phyloP scores from a whole-genome alignment of 23 red algal genomes.

The Agarophyton chilense region DNA sequence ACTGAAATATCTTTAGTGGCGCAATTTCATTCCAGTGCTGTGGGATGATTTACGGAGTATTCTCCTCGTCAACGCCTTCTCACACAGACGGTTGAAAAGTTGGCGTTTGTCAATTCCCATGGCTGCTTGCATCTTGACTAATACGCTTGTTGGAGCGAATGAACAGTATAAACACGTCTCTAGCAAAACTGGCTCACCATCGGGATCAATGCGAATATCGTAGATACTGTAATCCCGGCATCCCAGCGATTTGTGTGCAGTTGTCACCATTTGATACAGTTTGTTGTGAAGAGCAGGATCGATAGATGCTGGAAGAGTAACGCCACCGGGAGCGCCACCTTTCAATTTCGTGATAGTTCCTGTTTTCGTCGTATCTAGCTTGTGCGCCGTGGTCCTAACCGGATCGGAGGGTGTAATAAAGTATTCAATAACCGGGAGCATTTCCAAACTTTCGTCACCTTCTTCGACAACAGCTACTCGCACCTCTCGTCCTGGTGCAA shows the following conservation, averaged over 20 bases:
- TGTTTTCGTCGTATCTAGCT: neutral
- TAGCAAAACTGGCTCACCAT: conserved; percentile 58
- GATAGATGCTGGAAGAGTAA: conserved; percentile 25
- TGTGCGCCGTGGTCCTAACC: conserved; percentile 31
- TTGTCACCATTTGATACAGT: conserved; percentile 21
- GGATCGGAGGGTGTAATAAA: conserved; percentile 49
- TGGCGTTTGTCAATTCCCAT: conserved; percentile 25
- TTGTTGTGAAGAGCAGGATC: conserved; percentile 41
- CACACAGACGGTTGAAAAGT: conserved; percentile 36
- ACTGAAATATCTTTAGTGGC: too few relatives aligned
- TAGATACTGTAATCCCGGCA: conserved; percentile 84
- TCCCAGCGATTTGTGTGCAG: conserved; percentile 56
- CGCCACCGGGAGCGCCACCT: conserved; percentile 9
- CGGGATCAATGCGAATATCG: conserved; percentile 58
- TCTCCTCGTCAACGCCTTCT: conserved; percentile 40
- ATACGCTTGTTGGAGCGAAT: conserved; percentile 52
- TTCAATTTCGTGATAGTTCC: neutral
- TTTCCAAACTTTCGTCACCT: conserved; percentile 41
- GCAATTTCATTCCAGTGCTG: neutral
- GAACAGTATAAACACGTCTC: conserved; percentile 81
- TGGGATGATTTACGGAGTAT: neutral
- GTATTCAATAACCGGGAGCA: conserved; percentile 74
- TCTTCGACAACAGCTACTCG: conserved; percentile 59
- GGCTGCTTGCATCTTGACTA: conserved; percentile 56
- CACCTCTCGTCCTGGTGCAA: conserved; percentile 59